These are phyloP conservation scores for Picea abies DNA, from an alignment of 83 land plant species.

Conservation along the genomic window DNA sequence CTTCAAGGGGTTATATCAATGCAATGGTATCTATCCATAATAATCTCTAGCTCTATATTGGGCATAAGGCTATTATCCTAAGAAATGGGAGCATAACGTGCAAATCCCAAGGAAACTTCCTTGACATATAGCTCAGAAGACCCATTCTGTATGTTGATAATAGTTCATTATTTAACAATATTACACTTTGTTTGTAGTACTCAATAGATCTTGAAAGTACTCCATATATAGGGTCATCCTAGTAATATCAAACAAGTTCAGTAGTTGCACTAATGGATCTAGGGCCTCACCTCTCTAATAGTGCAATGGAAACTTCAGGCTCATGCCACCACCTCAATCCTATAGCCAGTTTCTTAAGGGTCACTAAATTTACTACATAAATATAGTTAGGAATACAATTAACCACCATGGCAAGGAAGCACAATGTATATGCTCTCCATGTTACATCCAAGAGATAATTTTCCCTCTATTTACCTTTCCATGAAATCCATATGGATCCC, in stretches of 20 bases:
- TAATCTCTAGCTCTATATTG: conserved; percentile 78
- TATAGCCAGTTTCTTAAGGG: conserved; percentile 49
- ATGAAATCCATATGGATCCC: conserved; percentile 62
- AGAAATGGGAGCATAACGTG: conserved; percentile 85
- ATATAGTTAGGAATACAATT: conserved; percentile 62
- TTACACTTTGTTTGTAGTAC: no score
- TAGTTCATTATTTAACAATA: conserved; percentile 39
- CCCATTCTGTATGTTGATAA: conserved; percentile 81
- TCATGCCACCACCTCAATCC: conserved; percentile 67
- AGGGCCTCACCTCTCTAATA: conserved; percentile 55
- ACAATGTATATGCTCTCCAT: conserved; percentile 68
- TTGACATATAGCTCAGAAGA: conserved; percentile 78
- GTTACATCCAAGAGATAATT: conserved; percentile 62
- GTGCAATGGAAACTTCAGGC: conserved; percentile 57
- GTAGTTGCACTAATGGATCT: conserved; percentile 66
- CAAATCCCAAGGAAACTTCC: conserved; percentile 86
- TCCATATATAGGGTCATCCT: background rate
- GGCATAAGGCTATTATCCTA: conserved; percentile 86
- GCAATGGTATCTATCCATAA: conserved; percentile 77
- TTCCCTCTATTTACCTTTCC: conserved; percentile 62
- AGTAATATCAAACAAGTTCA: conserved; percentile 34
- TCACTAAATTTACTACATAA: conserved; percentile 43
- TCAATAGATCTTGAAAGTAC: background rate
- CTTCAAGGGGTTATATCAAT: conserved; percentile 70
- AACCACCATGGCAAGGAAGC: conserved; percentile 60